Base-by-base conservation (phyloP, 768 basidiomycete species). In the Hygrocybe coccinea region DNA sequence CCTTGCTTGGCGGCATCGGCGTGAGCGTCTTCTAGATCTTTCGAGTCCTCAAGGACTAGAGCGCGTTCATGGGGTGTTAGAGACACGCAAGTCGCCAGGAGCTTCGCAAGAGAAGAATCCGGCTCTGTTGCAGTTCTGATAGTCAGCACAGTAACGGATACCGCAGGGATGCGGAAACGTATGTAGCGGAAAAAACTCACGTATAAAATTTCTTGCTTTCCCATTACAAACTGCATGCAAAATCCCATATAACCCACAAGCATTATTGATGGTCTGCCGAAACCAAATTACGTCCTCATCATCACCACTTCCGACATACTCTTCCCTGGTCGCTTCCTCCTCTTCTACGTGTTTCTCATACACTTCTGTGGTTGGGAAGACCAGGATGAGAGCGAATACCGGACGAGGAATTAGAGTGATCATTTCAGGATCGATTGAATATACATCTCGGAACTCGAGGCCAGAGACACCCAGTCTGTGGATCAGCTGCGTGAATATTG, bases 191-290 rank as follows among this genome's bases (percentile, higher is more conserved):
- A 6, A 34, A 19, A 19, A 53, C 58, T 29, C 29, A 68, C 71
- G 52, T 35, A 72, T 67, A 54, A 58, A 67, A 50, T 43, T 50
- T 34, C 48, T 55, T 8, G 60, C 61, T 41, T 62, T 55, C 2
- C 65, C 66, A 55, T 74, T 74, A 5, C 62, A 66, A 11, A 71
- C 56, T 3, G 68, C 66, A 54, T 74, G 73, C 41, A 74, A 52
- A 44, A 73, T 65, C 1, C 64, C 73, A 54, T 73, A 72, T 5
- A 74, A 60, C 2, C 73, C 73, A 52, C 73, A 74, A 1, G 73
- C 73, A 50, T 74, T 73, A 17, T 65, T 57, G 41, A 74, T 74
- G 19, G 71, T 72, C 54, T 74, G 73, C 44, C 68, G 55, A 58
- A 67, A 71, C 72, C 72, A 74, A 17, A 71, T 56, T n/a, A 68